Evolutionary conservation across 106 monocot genomes (phyloP).

Genomic region (Xerophyta viscosa): DNA sequence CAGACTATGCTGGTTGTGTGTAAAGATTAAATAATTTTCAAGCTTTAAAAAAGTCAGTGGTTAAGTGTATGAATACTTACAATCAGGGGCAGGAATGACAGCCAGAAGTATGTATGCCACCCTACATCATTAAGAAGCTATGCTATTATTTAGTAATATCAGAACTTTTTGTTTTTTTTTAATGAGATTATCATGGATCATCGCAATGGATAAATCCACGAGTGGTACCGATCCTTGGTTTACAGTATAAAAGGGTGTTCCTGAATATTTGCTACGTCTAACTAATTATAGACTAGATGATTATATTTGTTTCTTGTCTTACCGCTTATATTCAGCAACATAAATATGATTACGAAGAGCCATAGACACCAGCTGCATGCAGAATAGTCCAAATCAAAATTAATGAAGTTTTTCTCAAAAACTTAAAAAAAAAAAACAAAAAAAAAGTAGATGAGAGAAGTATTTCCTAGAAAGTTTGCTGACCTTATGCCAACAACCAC

Average conservation of each 20-base stretch:
- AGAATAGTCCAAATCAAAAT: neutral
- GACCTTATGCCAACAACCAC: conserved; percentile 84
- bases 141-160: neutral
- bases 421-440: too few relatives aligned
- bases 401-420: too few relatives aligned
- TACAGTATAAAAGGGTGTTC: too few relatives aligned
- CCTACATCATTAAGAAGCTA: conserved; percentile 50
- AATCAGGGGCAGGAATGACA: conserved; percentile 77
- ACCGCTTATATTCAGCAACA: conserved; percentile 73
- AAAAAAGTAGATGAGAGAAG: neutral
- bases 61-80: conserved; percentile 64
- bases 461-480: neutral
- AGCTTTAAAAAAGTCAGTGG: too few relatives aligned
- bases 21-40: too few relatives aligned
- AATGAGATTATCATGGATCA: too few relatives aligned
- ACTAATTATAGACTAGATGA: too few relatives aligned
- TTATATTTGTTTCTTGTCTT: neutral
- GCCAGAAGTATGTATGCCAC: conserved; percentile 90
- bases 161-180: too few relatives aligned
- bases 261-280: too few relatives aligned
- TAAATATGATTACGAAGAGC: conserved; percentile 82
- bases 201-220: too few relatives aligned
- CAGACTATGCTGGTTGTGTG: too few relatives aligned
- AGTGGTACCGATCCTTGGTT: too few relatives aligned
- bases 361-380: conserved; percentile 85